Evolutionary conservation across 106 monocot genomes (phyloP), one percentile per base, ranked within the genome.

Genomic region (Alisma plantagoaquatica): DNA sequence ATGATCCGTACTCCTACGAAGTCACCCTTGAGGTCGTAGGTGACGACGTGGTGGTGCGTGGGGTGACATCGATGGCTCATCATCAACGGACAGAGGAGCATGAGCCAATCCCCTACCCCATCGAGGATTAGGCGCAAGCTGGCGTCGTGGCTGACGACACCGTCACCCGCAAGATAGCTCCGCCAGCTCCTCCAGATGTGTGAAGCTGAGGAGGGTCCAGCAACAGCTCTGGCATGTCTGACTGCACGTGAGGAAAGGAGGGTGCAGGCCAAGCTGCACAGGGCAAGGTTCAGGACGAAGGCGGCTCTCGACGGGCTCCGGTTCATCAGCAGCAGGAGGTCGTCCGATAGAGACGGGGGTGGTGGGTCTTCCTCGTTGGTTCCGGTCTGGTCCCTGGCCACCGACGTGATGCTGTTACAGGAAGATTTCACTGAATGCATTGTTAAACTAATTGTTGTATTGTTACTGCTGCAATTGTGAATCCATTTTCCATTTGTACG

Each of bases 361-460:
- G 17, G 41, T 63, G 60, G 50, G 55, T 43, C 23, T 3, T 19
- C 59, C n/a, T n/a, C n/a, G 2, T 80, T 84, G 63, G 32, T 60
- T 7, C 80, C 84, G 15, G 84, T 91, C 70, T 31, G 32, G 20
- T 11, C 29, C 10, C 77, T 91, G 27, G 53, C 84, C 22, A 50
- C 31, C 22, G 91, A 91, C 25, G 84, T 77, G 0, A 52, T 81
- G 33, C 81, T 91, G 58, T 66, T 65, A 28, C 67, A 84, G 30
- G 77, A 84, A n/a, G 72, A 84, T 53, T 91, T 91, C 57, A 84
- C 80, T 27, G 84, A 91, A 63, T 91, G 91, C 59, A 91, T 91
- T 6, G 57, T 43, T 65, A 49, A 23, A 41, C 28, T n/a, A n/a
- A n/a, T n/a, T n/a, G n/a, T n/a, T n/a, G n/a, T n/a, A n/a, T n/a